phyloP scores from a whole-genome alignment of 495 filamentous ascomycete genomes.

The Talaromyces thailandensis region DNA sequence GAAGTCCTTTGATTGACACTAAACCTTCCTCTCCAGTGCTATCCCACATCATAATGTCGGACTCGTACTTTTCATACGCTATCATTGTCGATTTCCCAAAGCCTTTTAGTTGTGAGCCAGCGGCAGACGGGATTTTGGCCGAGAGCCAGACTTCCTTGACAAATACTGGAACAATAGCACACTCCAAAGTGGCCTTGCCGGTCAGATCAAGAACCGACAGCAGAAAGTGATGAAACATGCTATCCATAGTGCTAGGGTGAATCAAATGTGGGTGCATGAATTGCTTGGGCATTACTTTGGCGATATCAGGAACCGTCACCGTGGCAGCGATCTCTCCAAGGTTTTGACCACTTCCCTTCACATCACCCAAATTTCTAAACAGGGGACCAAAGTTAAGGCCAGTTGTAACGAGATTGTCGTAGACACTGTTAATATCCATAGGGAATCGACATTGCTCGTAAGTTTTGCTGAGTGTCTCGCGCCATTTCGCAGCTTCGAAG shows the following conservation, averaged over 20 bases:
- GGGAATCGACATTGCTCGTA: conserved; percentile 8
- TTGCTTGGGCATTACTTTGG: conserved; percentile 18
- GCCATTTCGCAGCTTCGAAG: not conserved
- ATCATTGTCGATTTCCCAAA: conserved; percentile 11
- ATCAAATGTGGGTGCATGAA: conserved; percentile 23
- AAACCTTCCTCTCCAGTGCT: not conserved
- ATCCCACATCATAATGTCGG: conserved; percentile 15
- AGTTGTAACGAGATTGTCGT: conserved; percentile 13
- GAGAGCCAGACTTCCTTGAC: conserved; percentile 23
- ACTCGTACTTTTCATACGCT: conserved; percentile 15
- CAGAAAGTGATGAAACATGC: conserved; percentile 23
- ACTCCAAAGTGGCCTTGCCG: conserved; percentile 12
- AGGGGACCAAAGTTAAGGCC: conserved; percentile 12
- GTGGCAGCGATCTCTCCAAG: conserved; percentile 10
- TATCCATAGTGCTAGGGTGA: conserved; percentile 30
- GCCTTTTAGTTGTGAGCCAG: conserved; percentile 11
- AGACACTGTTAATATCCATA: conserved; percentile 13
- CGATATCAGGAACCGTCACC: conserved; percentile 19
- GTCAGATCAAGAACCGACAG: conserved; percentile 16
- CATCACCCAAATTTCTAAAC: conserved; percentile 12
- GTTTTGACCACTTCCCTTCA: conserved; percentile 5
- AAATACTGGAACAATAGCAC: conserved; percentile 16
- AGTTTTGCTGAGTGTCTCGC: not conserved
- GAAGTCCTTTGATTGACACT: conserved; percentile 19
- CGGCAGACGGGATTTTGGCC: conserved; percentile 12